A percentile compares a stretch with the other conserved stretches of the same genome.
phyloP scores from a whole-genome alignment of 306 rosid genomes.

The Trifolium subterraneum region DNA sequence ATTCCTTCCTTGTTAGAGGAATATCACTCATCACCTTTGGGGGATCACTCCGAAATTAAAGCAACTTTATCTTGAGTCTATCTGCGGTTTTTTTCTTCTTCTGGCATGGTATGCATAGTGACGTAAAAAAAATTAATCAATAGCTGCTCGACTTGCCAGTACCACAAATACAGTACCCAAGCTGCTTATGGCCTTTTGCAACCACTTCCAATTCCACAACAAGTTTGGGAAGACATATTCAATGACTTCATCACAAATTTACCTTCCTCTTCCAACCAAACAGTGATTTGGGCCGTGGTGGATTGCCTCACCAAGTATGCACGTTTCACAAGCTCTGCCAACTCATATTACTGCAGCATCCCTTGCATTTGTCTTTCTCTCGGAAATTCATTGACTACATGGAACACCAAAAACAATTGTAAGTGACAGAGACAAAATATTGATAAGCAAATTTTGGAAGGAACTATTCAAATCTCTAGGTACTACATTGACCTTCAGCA shows the following conservation, averaged over 20 bases:
- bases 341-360: neutral
- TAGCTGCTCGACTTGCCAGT: neutral
- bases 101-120: neutral
- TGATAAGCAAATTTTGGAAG: neutral
- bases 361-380: neutral
- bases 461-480: neutral
- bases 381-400: neutral
- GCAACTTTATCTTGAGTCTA: neutral
- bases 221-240: neutral
- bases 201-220: neutral
- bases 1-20: neutral
- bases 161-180: neutral
- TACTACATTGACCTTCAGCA: neutral
- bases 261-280: neutral
- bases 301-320: neutral
- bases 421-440: neutral
- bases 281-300: neutral
- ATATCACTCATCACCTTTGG: neutral
- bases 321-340: neutral
- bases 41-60: neutral
- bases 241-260: neutral
- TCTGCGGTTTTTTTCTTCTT: neutral
- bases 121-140: neutral
- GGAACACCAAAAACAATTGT: neutral
- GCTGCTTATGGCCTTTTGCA: neutral